These are phyloP conservation scores for Chlamydomonas eustigma DNA, from an alignment of 139 green algal genomes.

Conservation along the genomic window DNA sequence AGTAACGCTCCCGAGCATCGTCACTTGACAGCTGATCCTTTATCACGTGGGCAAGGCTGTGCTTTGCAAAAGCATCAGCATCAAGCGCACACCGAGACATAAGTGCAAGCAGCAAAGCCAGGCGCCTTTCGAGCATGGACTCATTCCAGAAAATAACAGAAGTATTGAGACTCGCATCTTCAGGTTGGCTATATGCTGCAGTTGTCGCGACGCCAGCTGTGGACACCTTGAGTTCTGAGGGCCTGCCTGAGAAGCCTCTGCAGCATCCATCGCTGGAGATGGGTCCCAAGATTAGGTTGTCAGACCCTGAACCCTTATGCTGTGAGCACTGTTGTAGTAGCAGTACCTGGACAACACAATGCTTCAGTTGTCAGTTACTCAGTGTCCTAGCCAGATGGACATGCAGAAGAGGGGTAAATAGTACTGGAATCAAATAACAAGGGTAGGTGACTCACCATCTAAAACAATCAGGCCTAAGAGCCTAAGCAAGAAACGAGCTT, in stretches of 20 bases:
- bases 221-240: background rate
- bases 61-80: conserved; percentile 30
- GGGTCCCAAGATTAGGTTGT: background rate
- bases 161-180: background rate
- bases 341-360: conserved; percentile 7
- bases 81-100: conserved; percentile 41
- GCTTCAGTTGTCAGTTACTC: no score
- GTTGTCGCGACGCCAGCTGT: background rate
- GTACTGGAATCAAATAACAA: no score
- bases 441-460: no score
- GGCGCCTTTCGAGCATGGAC: conserved; percentile 19
- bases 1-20: conserved; percentile 32
- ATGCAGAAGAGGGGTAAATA: no score
- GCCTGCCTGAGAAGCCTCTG: conserved; percentile 15
- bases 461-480: no score
- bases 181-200: background rate
- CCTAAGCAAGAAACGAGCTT: no score
- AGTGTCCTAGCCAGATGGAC: no score
- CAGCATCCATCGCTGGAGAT: background rate
- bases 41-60: conserved; percentile 35
- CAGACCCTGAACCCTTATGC: background rate
- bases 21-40: conserved; percentile 28
- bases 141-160: background rate
- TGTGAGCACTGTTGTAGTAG: conserved; percentile 12
- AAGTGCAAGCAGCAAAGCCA: conserved; percentile 42